phyloP scores from a whole-genome alignment of 2,329 filamentous ascomycete species.

The Calonectria ilicicola region DNA sequence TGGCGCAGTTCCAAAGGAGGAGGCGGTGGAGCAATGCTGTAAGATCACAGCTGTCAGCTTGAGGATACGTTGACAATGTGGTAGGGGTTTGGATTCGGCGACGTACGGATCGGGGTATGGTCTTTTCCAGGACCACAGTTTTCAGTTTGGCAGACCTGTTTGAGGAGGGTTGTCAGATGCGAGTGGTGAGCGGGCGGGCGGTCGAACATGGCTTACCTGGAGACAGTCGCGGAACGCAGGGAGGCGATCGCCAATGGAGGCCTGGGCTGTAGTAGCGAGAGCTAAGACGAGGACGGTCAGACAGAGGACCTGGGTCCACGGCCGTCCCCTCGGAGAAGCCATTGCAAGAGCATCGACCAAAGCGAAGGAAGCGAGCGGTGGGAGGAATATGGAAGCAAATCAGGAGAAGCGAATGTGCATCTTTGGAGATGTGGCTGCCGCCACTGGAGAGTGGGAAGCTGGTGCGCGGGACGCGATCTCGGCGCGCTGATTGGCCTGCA shows the following conservation, averaged over 20 bases:
- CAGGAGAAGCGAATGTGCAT: conserved; percentile 24
- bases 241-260: conserved; percentile 85
- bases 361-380: conserved; percentile 9
- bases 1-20: conserved; percentile 90
- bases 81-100: conserved; percentile 18
- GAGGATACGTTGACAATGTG: conserved; percentile 22
- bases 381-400: conserved; percentile 7
- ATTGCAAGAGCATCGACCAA: conserved; percentile 48
- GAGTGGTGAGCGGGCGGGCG: neutral
- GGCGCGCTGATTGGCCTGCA: conserved; percentile 35
- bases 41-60: conserved; percentile 25
- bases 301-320: conserved; percentile 46
- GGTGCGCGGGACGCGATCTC: conserved; percentile 6
- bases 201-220: conserved; percentile 63
- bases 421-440: conserved; percentile 38
- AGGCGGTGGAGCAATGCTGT: conserved; percentile 86
- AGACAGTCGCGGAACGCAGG: conserved; percentile 92
- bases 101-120: conserved; percentile 77
- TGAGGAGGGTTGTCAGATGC: conserved; percentile 25
- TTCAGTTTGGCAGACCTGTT: conserved; percentile 80
- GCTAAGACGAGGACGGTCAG: conserved; percentile 52
- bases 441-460: conserved; percentile 24
- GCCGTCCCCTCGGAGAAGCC: conserved; percentile 48
- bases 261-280: conserved; percentile 63
- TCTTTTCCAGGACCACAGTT: conserved; percentile 78